Evolutionary conservation across 495 filamentous ascomycete species (phyloP).

Genomic region (Penicillium chermesinum): DNA sequence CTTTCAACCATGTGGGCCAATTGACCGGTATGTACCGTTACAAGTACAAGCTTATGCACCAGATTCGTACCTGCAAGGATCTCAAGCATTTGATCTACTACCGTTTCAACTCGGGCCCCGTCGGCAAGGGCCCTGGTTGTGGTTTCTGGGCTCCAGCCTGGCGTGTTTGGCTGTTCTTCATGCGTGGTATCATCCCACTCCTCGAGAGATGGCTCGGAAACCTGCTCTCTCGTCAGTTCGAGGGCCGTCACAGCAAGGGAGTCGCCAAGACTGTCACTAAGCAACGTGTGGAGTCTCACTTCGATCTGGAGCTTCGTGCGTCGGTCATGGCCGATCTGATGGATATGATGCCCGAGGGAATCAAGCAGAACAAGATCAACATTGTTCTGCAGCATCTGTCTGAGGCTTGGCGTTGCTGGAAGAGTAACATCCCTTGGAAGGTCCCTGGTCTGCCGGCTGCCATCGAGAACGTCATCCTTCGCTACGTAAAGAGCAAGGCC

Average conservation of each 20-base stretch:
- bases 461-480: slow-evolving; percentile 96
- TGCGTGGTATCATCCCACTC: slow-evolving; percentile 96
- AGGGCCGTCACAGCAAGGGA: slow-evolving; percentile 97
- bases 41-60: slow-evolving; percentile 99
- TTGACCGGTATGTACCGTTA: slow-evolving; percentile 99
- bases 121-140: slow-evolving; percentile 96
- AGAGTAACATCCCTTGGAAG: slow-evolving; percentile 99
- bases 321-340: slow-evolving; percentile 98
- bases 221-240: slow-evolving; percentile 92
- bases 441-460: slow-evolving; percentile 93
- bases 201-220: slow-evolving; percentile 98
- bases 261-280: slow-evolving; percentile 99
- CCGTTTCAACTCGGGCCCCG: slow-evolving; percentile 95
- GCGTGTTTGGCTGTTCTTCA: slow-evolving; percentile 99
- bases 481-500: slow-evolving; percentile 97
- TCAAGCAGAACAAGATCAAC: slow-evolving; percentile 99
- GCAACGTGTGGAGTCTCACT: slow-evolving; percentile 97
- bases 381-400: slow-evolving; percentile 95
- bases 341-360: slow-evolving; percentile 99
- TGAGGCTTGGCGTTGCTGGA: slow-evolving; percentile 99
- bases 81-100: slow-evolving; percentile 99
- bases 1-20: slow-evolving; percentile 99
- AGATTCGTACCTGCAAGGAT: slow-evolving; percentile 98
- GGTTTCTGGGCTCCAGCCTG: slow-evolving; percentile 99
- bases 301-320: slow-evolving; percentile 94